Evolutionary conservation across 148 eudicot species (phyloP), one percentile per base, ranked within the genome.

Genomic region (Mesembryanthemum crystallinum): DNA sequence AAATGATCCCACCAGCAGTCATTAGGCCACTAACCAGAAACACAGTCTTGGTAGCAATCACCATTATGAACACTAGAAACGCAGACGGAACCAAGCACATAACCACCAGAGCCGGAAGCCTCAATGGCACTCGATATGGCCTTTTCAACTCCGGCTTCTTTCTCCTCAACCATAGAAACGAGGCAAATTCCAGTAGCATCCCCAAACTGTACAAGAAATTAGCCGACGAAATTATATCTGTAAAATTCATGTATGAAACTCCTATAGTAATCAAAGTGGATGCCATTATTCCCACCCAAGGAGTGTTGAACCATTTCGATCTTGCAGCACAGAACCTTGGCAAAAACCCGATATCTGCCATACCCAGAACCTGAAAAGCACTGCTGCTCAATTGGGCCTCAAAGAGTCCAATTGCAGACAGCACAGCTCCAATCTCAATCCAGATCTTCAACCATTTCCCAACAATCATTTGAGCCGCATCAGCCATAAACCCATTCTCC

Each of bases 161-260:
- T 39, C 85, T 76, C 79, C 91, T 84, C 67, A 88, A 74, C 89
- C 89, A 84, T 30, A 88, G 21, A 37, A 88, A 88, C 0, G 91
- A 71, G 0, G 89, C 85, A 32, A 88, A 86, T 27, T 88, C 91
- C 81, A 88, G 49, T 14, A 88, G 43, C 91, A 88, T 88, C 27
- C 89, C 88, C 30, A 88, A 61, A 66, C 91, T 88, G 69, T 88
- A 88, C n/a, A 88, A 67, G 76, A 86, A 88, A 73, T 88, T 88
- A 0, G 87, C 91, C 3, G 91, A 82, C 8, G 87, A 81, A 5
- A 88, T 79, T 11, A 88, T 82, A 43, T 80, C 82, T 9, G 82
- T 73, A 32, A 84, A 88, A 39, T 72, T 27, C 86, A 88, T 66
- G 67, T 71, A 78, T 0, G 89, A 84, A 7, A 86, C 83, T 8